These are phyloP conservation scores for Coemansia sp. DNA, from an alignment of 192 early-diverging fungal genomes.

Conservation along the genomic window DNA sequence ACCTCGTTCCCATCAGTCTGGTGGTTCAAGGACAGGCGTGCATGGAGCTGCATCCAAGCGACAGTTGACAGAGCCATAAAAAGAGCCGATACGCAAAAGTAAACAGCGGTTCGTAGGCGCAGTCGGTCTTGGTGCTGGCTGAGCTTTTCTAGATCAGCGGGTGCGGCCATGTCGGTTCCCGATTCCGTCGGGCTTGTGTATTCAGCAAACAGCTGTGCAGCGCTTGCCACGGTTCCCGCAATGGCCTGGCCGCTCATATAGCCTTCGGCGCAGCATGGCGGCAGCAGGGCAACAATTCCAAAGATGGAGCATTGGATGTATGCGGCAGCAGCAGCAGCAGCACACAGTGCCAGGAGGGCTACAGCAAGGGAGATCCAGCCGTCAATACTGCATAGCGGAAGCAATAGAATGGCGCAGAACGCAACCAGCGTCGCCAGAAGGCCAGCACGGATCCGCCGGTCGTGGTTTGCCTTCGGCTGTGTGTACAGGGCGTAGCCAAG, in stretches of 20 bases:
- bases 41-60: constrained; percentile 36
- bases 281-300: constrained; percentile 65
- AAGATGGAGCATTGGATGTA: constrained; percentile 71
- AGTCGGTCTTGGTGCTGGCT: constrained; percentile 5
- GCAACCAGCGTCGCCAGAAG: constrained; percentile 55
- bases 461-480: constrained; percentile 44
- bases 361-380: constrained; percentile 51
- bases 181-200: constrained; percentile 2
- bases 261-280: constrained; percentile 66
- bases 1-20: neutral
- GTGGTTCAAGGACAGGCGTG: constrained; percentile 2
- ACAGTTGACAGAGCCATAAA: constrained; percentile 34
- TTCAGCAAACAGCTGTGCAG: constrained; percentile 62
- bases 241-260: constrained; percentile 67
- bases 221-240: constrained; percentile 68
- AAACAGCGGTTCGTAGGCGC: constrained; percentile 29
- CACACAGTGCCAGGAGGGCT: constrained; percentile 53
- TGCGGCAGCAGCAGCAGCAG: constrained; percentile 61
- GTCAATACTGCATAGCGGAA: constrained; percentile 55
- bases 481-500: constrained; percentile 56
- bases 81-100: constrained; percentile 31
- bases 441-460: constrained; percentile 34
- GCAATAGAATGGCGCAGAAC: constrained; percentile 56
- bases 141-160: neutral
- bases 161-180: neutral